Conservation (phyloP, 2,329 filamentous ascomycete genomes). For the Fusarium sp. region DNA sequence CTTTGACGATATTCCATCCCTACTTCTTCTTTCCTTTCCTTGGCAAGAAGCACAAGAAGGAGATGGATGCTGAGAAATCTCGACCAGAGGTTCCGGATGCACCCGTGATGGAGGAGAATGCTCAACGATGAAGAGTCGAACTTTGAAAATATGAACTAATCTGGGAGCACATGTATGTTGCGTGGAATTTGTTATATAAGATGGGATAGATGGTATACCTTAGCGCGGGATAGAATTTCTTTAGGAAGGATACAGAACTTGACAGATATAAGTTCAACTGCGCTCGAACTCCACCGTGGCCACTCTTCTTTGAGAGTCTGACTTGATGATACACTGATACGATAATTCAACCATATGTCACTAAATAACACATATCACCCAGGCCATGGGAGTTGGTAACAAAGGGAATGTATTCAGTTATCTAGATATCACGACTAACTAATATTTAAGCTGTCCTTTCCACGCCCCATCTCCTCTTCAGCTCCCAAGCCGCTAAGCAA, state of each 20-base stretch:
- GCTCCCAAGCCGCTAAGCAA: not conserved
- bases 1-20: conserved; percentile 27
- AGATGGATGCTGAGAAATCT: not conserved
- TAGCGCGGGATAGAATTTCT: not conserved
- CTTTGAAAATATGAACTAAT: too few relatives aligned
- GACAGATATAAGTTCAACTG: not conserved
- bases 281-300: rapidly evolving
- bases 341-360: too few relatives aligned
- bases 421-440: not conserved
- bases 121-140: not conserved
- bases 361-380: too few relatives aligned
- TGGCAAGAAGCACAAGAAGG: conserved; percentile 2
- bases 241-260: not conserved
- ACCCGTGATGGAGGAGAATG: not conserved
- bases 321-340: rapidly evolving
- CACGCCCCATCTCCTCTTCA: not conserved
- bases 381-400: not conserved
- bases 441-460: not conserved
- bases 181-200: rapidly evolving
- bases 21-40: conserved; percentile 32
- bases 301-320: not conserved
- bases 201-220: not conserved
- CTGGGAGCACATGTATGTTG: too few relatives aligned
- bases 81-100: not conserved
- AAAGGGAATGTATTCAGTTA: not conserved